Evolutionary conservation across 441 rosid genomes (phyloP).

Genomic region (Theobroma grandiflorum): DNA sequence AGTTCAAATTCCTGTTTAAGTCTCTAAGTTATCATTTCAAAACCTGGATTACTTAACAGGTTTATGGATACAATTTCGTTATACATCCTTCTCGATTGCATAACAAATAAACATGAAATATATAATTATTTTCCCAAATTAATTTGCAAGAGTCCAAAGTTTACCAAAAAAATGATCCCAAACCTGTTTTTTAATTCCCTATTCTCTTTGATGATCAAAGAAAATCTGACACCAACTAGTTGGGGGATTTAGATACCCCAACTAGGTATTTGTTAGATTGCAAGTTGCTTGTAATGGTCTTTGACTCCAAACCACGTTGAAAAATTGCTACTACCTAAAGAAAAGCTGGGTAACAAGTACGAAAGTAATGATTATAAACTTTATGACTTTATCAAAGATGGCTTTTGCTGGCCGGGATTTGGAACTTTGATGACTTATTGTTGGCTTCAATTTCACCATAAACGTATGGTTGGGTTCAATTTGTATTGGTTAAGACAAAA

Average conservation of each 20-base stretch:
- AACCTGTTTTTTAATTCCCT: background rate
- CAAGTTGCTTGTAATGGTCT: background rate
- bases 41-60: too few relatives aligned
- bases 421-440: background rate
- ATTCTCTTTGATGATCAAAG: background rate
- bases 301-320: background rate
- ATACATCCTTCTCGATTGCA: too few relatives aligned
- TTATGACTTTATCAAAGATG: background rate
- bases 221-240: background rate
- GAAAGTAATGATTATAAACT: background rate
- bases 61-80: too few relatives aligned
- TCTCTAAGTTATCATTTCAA: too few relatives aligned
- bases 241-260: background rate
- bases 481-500: background rate
- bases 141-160: background rate
- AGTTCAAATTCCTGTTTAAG: too few relatives aligned
- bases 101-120: background rate
- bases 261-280: background rate
- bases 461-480: background rate
- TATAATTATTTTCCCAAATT: too few relatives aligned
- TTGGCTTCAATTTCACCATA: background rate
- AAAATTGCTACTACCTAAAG: background rate
- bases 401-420: background rate
- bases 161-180: background rate
- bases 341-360: background rate